These are phyloP conservation scores for Coffea humblotiana DNA, from an alignment of 305 asterid species.

Conservation along the genomic window DNA sequence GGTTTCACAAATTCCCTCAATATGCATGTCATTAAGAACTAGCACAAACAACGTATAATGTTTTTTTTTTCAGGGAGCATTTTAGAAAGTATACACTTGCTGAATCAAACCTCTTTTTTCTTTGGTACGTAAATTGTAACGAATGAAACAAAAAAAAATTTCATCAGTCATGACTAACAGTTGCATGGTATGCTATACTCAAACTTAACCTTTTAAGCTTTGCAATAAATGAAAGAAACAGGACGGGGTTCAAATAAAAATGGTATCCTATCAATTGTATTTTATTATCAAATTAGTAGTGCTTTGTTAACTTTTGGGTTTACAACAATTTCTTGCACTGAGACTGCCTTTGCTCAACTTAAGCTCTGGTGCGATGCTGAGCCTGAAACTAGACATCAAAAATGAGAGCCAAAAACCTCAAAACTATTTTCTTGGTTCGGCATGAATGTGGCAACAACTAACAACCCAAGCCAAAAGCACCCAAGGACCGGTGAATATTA, in stretches of 20 bases:
- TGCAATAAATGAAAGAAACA: not conserved
- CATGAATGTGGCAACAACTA: slow-evolving; percentile 22
- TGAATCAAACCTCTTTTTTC: no score
- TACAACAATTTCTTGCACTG: not conserved
- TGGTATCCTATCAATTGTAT: not conserved
- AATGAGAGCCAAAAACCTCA: not conserved
- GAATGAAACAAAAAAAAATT: no score
- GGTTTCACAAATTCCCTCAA: no score
- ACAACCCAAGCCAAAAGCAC: not conserved
- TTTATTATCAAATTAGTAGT: not conserved
- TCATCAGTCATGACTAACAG: no score
- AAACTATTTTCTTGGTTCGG: slow-evolving; percentile 11
- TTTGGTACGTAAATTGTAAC: no score
- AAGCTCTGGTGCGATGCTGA: not conserved
- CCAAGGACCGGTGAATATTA: slow-evolving; percentile 4
- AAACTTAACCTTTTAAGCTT: not conserved
- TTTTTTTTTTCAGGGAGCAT: no score
- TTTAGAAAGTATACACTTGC: no score
- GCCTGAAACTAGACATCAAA: not conserved
- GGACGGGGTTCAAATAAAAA: not conserved
- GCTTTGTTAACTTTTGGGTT: not conserved
- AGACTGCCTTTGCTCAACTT: not conserved
- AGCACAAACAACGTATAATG: not conserved
- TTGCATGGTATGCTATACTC: no score
- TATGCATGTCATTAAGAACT: no score